Evolutionary conservation across 2,329 filamentous ascomycete species (phyloP), one percentile per base, ranked within the genome.

Genomic region (Aspergillus arachidicola): DNA sequence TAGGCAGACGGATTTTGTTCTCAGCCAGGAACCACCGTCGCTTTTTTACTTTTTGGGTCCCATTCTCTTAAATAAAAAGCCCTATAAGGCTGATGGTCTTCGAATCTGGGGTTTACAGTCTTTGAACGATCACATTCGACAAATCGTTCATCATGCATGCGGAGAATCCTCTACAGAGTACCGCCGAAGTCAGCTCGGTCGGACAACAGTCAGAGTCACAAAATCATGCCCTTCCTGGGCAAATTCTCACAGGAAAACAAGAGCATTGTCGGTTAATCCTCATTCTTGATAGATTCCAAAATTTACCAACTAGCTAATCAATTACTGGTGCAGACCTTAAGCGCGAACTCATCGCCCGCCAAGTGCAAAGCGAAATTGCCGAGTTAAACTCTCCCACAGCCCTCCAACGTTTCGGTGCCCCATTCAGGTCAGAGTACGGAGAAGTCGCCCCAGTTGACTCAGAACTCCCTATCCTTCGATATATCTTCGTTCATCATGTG

Each of bases 401-500:
- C 58, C 86, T 99, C 57, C 93, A 93, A 74, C 89, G 95, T 71
- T 99, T 99, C 77, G 95, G 95, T 64, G 94, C 95, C 7, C 95
- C 95, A 0, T 99, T 99, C 82, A 91, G 88, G 75, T 97, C 94
- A 54, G 92, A 97, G 59, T 89, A 91, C 64, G 95, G 95, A 67
- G 95, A 99, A 78, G 91, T 99, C 28, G 90, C 93, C 4, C 95
- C 95, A 16, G 86, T 96, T 64, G 93, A 99, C 75, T 97, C 94
- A 2, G 94, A 98, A 71, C 85, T 99, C 32, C 95, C 95, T 21
- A 91, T 99, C 66, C 84, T 99, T 65, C 88, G 95, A 68, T 98
- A 95, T 81, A 97, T 99, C 74, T 99, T 99, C 76, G 95, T 98
- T 60, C 91, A 98, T 76, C 94, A 98, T 88, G 89, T 99, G 64